Conservation (phyloP, 108 stramenopile species). For the Cafeteria roenbergensis region DNA sequence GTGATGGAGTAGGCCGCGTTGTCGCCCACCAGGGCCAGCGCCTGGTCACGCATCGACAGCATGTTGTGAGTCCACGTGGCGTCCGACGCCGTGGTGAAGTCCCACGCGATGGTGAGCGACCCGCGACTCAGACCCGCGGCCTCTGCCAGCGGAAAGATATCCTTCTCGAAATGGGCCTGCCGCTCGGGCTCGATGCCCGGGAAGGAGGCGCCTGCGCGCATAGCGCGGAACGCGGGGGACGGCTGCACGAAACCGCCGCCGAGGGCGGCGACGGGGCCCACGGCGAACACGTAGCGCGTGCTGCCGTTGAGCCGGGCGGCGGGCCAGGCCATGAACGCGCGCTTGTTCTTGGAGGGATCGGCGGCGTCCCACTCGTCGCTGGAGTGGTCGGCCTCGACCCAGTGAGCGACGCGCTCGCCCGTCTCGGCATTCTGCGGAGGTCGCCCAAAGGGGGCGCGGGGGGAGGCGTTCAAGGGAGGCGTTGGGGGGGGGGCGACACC, state of each 20-base stretch:
- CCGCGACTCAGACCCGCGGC: neutral
- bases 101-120: neutral
- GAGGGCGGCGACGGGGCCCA: neutral
- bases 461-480: too few relatives aligned
- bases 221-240: neutral
- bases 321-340: neutral
- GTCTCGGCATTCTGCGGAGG: neutral
- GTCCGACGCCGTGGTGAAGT: neutral
- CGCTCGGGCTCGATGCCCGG: too few relatives aligned
- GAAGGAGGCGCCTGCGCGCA: neutral
- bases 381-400: conserved; percentile 3
- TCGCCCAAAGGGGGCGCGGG: too few relatives aligned
- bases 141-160: neutral
- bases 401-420: neutral
- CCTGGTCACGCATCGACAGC: conserved; percentile 1
- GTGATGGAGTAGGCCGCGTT: neutral
- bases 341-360: neutral
- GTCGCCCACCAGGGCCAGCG: neutral
- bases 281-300: neutral
- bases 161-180: too few relatives aligned
- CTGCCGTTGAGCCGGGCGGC: neutral
- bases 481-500: too few relatives aligned
- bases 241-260: neutral
- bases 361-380: neutral
- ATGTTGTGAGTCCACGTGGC: neutral